Conservation (phyloP, 164 flowering plant genomes). For the Taxillus chinensis region DNA sequence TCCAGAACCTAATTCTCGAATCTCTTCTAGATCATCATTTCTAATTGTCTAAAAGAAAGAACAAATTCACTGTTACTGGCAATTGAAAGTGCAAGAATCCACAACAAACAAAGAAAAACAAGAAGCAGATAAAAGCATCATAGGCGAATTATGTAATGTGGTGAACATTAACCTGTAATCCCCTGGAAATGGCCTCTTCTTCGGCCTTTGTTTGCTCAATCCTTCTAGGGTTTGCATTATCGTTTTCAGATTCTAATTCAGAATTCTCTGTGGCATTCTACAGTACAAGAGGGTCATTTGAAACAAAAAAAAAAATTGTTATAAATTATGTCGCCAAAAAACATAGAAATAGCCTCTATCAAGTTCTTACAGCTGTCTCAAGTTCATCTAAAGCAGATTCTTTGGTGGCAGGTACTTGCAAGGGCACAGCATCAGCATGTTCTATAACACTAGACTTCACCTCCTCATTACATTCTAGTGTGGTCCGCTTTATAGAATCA, state of each 20-base stretch:
- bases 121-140: background rate
- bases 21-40: constrained; percentile 92
- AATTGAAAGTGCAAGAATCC: background rate
- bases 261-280: constrained; percentile 42
- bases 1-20: constrained; percentile 88
- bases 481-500: constrained; percentile 57
- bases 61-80: background rate
- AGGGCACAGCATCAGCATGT: constrained; percentile 13
- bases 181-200: constrained; percentile 80
- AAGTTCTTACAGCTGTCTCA: constrained; percentile 40
- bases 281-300: constrained; percentile 1
- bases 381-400: constrained; percentile 27
- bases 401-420: constrained; percentile 12
- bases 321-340: background rate
- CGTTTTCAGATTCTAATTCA: constrained; percentile 57
- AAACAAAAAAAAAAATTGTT: background rate
- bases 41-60: constrained; percentile 54
- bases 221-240: constrained; percentile 32
- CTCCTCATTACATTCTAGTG: constrained; percentile 46
- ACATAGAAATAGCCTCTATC: background rate
- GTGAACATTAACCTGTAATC: constrained; percentile 61
- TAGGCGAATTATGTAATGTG: background rate
- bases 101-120: background rate
- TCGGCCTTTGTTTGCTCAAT: constrained; percentile 96
- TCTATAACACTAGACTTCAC: constrained; percentile 41